phyloP scores from a whole-genome alignment of 768 basidiomycete species.

The Pisolithus marmoratus region DNA sequence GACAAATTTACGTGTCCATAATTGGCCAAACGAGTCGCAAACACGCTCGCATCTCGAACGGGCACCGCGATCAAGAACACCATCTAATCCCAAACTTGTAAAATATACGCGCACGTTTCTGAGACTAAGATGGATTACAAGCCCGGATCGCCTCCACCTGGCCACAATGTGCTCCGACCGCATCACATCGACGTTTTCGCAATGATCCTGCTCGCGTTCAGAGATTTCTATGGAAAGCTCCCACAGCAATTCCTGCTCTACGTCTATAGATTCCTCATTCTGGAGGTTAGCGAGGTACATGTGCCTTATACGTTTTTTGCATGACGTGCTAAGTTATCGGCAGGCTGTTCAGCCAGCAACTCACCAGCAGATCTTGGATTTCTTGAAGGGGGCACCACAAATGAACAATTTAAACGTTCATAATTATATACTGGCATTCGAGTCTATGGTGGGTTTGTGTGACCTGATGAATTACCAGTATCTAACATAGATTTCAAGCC shows the following conservation, averaged over 20 bases:
- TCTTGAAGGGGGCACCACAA: slow-evolving; percentile 41
- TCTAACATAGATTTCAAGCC: slow-evolving; percentile 34
- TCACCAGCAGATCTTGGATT: slow-evolving; percentile 42
- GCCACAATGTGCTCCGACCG: slow-evolving; percentile 63
- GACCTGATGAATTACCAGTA: slow-evolving; percentile 8
- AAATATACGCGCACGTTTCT: too few species aligned
- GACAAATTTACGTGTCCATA: too few species aligned
- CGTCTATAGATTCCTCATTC: slow-evolving; percentile 59
- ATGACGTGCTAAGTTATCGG: neutral
- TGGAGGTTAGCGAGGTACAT: slow-evolving; percentile 65
- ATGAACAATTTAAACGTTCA: slow-evolving; percentile 37
- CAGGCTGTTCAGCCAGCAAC: slow-evolving; percentile 64
- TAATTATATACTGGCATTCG: slow-evolving; percentile 43
- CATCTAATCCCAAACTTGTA: too few species aligned
- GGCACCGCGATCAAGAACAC: too few species aligned
- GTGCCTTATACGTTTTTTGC: neutral
- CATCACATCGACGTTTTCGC: slow-evolving; percentile 71
- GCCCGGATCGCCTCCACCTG: slow-evolving; percentile 49
- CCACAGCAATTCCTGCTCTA: slow-evolving; percentile 56
- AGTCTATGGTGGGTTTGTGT: slow-evolving; percentile 29
- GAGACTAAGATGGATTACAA: slow-evolving; percentile 20
- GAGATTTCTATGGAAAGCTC: slow-evolving; percentile 50
- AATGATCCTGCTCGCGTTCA: slow-evolving; percentile 57
- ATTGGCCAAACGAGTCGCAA: too few species aligned
- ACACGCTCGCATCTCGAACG: too few species aligned